phyloP scores from a whole-genome alignment of 23 red algal genomes.

The Gracilaria vermiculophylla region DNA sequence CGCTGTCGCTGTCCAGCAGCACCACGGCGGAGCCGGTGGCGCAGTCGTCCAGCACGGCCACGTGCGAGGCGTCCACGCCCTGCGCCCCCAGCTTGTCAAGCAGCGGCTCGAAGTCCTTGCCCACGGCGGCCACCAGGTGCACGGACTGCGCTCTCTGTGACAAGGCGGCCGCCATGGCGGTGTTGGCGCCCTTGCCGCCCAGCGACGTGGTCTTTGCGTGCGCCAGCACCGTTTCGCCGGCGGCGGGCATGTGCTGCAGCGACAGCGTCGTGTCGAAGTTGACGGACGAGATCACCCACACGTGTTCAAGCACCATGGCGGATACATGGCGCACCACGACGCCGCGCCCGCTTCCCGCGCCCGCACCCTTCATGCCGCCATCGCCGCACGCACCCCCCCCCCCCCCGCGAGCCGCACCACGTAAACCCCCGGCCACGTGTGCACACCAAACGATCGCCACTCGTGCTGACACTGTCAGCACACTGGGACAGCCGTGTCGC shows the following conservation, averaged over 20 bases:
- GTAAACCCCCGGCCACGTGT: too few species aligned
- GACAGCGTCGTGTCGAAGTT: constrained; percentile 36
- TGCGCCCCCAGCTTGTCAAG: not conserved
- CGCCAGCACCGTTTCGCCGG: constrained; percentile 49
- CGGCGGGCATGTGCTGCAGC: not conserved
- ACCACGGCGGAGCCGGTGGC: constrained; percentile 27
- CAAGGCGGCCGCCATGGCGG: constrained; percentile 30
- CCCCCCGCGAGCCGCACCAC: too few species aligned
- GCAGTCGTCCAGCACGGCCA: not conserved
- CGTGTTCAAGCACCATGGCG: not conserved
- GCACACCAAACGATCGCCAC: too few species aligned
- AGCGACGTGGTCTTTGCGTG: not conserved
- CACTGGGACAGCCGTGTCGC: too few species aligned
- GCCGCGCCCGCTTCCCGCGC: too few species aligned
- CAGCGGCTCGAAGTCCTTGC: not conserved
- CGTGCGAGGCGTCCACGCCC: constrained; percentile 34
- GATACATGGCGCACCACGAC: too few species aligned
- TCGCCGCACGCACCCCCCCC: too few species aligned
- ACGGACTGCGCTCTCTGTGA: not conserved
- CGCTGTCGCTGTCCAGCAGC: constrained; percentile 19
- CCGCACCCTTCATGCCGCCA: too few species aligned
- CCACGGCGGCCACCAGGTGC: constrained; percentile 31
- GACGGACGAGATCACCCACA: constrained; percentile 55
- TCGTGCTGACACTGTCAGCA: too few species aligned
- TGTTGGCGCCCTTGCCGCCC: constrained; percentile 65